A percentile compares a stretch with the other conserved stretches of the same genome.
These are phyloP conservation scores for Aegilops umbellulata DNA, from an alignment of 176 grass and related monocot genomes.

Conservation along the genomic window DNA sequence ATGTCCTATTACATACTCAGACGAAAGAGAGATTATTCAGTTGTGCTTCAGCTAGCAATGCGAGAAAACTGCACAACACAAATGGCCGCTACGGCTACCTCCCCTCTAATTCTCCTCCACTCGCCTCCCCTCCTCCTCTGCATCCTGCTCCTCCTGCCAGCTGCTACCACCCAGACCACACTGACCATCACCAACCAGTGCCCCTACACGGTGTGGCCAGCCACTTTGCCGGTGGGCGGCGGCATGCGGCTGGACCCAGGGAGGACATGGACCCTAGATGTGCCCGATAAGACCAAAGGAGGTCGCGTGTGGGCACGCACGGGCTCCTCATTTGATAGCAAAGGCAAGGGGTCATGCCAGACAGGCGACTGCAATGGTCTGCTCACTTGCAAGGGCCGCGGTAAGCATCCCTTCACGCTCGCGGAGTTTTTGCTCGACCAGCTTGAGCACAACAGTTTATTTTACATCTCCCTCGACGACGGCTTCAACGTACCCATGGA, in stretches of 20 bases:
- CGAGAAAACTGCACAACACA: too few species aligned
- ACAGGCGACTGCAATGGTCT: constrained; percentile 12
- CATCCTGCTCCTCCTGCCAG: too few species aligned
- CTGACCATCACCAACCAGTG: constrained; percentile 25
- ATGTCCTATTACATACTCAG: too few species aligned
- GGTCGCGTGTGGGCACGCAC: neutral
- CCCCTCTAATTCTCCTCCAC: too few species aligned
- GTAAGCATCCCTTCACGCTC: neutral
- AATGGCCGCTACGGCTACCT: too few species aligned
- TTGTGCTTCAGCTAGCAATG: too few species aligned
- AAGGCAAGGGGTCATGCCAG: neutral
- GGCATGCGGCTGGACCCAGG: neutral
- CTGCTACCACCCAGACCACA: too few species aligned
- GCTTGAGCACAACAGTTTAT: rapidly evolving
- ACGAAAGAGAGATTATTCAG: too few species aligned
- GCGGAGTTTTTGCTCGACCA: too few species aligned
- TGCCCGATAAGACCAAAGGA: neutral
- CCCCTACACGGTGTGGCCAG: constrained; percentile 21
- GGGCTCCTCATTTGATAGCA: neutral
- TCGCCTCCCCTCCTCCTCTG: too few species aligned
- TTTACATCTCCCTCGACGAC: constrained; percentile 33
- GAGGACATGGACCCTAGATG: neutral
- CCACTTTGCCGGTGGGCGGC: neutral
- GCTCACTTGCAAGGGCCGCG: neutral
- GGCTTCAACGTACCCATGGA: constrained; percentile 56